These are phyloP conservation scores for Phytophthora pisi DNA, from an alignment of 352 stramenopile species.

Conservation along the genomic window DNA sequence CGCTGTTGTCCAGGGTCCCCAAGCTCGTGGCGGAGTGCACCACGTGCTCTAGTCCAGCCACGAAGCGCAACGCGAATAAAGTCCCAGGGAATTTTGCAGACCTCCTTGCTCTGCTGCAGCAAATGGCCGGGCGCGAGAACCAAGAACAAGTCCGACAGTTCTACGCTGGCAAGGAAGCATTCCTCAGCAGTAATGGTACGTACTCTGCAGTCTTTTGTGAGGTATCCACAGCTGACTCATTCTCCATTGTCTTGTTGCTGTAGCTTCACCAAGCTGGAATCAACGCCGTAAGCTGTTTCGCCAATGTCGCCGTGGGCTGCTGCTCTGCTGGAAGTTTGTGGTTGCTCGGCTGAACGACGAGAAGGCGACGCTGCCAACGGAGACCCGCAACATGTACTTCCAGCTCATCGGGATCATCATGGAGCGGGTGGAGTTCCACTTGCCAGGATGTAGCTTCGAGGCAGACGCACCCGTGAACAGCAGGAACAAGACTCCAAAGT, in stretches of 20 bases:
- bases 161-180: slow-evolving; percentile 45
- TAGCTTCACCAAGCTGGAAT: slow-evolving; percentile 20
- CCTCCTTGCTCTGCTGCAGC: slow-evolving; percentile 53
- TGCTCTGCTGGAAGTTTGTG: slow-evolving; percentile 74
- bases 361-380: slow-evolving; percentile 29
- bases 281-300: slow-evolving; percentile 53
- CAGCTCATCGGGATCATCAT: slow-evolving; percentile 67
- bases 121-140: slow-evolving; percentile 65
- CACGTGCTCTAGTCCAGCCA: slow-evolving; percentile 15
- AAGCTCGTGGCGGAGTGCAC: slow-evolving; percentile 53
- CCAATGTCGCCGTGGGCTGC: slow-evolving; percentile 59
- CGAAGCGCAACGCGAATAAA: slow-evolving; percentile 12
- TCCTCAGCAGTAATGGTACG: slow-evolving; percentile 11
- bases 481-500: slow-evolving; percentile 21
- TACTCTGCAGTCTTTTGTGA: background rate
- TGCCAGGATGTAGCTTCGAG: slow-evolving; percentile 29
- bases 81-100: slow-evolving; percentile 27
- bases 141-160: slow-evolving; percentile 60
- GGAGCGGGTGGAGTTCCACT: slow-evolving; percentile 70
- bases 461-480: background rate
- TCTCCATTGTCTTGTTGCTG: background rate
- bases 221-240: background rate
- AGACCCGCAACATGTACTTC: slow-evolving; percentile 64
- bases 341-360: slow-evolving; percentile 67
- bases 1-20: slow-evolving; percentile 44